These are phyloP conservation scores for Plasmodium cynomolgi DNA, from an alignment of 169 alveolate species.

Conservation along the genomic window DNA sequence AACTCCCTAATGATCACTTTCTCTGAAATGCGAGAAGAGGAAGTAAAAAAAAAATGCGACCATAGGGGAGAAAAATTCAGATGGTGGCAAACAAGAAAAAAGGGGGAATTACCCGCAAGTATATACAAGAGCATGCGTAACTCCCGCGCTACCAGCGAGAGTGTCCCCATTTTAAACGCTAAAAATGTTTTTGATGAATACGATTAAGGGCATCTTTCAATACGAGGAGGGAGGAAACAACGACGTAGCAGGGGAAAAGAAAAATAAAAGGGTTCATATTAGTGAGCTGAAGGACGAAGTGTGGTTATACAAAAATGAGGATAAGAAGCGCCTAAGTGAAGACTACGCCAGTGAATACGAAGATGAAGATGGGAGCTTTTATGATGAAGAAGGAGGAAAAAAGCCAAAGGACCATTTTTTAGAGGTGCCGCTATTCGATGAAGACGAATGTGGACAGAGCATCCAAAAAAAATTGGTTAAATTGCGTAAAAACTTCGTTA, in stretches of 20 bases:
- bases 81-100: neutral
- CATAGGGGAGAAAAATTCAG: neutral
- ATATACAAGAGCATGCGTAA: neutral
- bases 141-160: neutral
- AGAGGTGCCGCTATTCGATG: conserved; percentile 76
- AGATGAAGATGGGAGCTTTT: conserved; percentile 2
- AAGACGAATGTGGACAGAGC: conserved; percentile 47
- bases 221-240: conserved; percentile 32
- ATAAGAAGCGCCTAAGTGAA: conserved; percentile 35
- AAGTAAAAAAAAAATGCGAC: neutral
- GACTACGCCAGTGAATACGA: conserved; percentile 32
- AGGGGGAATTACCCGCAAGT: neutral
- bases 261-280: conserved; percentile 39
- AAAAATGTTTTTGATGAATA: conserved; percentile 34
- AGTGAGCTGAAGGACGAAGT: conserved; percentile 73
- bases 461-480: conserved; percentile 59
- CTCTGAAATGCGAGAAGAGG: neutral
- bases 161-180: neutral
- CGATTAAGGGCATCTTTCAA: conserved; percentile 14
- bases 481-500: neutral
- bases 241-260: conserved; percentile 7
- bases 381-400: conserved; percentile 42
- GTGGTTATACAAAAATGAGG: conserved; percentile 66
- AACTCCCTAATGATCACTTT: neutral
- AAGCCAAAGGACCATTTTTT: conserved; percentile 58